These are phyloP conservation scores for Goffeauzyma gilvescens DNA, from an alignment of 768 basidiomycete genomes.

Conservation along the genomic window DNA sequence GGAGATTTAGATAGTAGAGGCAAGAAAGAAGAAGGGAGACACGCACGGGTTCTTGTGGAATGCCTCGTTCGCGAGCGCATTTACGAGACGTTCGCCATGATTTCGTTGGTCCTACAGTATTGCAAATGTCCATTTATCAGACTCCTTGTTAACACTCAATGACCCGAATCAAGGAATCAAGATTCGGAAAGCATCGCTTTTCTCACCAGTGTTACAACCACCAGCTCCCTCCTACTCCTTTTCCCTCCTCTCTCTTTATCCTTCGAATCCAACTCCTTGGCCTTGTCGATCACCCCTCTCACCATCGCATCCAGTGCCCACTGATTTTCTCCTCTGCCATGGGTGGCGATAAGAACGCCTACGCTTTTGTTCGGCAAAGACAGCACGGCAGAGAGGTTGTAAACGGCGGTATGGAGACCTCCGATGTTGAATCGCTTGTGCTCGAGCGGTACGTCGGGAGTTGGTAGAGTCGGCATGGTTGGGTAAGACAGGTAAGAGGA, in stretches of 20 bases:
- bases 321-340: constrained; percentile 36
- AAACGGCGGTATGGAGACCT: constrained; percentile 8
- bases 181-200: too few species aligned
- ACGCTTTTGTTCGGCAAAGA: constrained; percentile 13
- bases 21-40: constrained; percentile 12
- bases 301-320: constrained; percentile 31
- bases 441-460: too few species aligned
- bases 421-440: constrained; percentile 8
- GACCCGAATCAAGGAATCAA: too few species aligned
- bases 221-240: constrained; percentile 29
- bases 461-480: too few species aligned
- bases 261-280: constrained; percentile 12
- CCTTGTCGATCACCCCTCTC: constrained; percentile 29
- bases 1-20: background rate
- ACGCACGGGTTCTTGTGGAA: constrained; percentile 37
- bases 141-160: too few species aligned
- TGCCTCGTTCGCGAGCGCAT: constrained; percentile 32
- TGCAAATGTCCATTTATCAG: too few species aligned
- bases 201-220: constrained; percentile 39
- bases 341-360: constrained; percentile 37
- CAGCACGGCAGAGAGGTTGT: constrained; percentile 4
- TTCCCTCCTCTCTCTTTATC: constrained; percentile 5
- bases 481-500: too few species aligned
- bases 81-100: constrained; percentile 37
- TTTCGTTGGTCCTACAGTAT: constrained; percentile 40